These are phyloP conservation scores for Beauveria sp. DNA, from an alignment of 2,329 filamentous ascomycete species.

Conservation along the genomic window DNA sequence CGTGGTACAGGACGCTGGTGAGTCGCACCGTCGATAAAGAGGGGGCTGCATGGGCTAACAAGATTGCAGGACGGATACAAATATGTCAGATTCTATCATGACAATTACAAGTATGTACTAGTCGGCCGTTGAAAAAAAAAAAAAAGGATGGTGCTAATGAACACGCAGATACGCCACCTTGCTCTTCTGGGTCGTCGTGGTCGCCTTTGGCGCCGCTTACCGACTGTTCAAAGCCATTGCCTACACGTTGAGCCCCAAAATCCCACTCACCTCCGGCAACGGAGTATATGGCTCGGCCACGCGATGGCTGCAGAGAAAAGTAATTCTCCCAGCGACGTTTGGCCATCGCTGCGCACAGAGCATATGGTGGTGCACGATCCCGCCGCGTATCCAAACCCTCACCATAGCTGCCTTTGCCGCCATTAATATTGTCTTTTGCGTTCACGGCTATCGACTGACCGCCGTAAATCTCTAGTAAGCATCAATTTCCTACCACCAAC, in stretches of 20 bases:
- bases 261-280: background rate
- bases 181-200: slow-evolving; percentile 32
- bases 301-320: slow-evolving; percentile 25
- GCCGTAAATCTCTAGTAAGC: slow-evolving; percentile 32
- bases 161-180: slow-evolving; percentile 22
- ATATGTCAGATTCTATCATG: slow-evolving; percentile 29
- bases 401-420: slow-evolving; percentile 30
- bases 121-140: background rate
- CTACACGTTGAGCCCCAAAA: background rate
- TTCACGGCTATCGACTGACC: slow-evolving; percentile 30
- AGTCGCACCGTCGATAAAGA: background rate
- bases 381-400: slow-evolving; percentile 34
- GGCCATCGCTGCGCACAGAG: slow-evolving; percentile 35
- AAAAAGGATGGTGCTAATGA: slow-evolving; percentile 14
- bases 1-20: slow-evolving; percentile 32
- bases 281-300: background rate
- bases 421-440: slow-evolving; percentile 29
- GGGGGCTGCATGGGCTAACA: background rate
- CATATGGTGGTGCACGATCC: slow-evolving; percentile 37
- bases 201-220: slow-evolving; percentile 27
- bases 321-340: slow-evolving; percentile 35
- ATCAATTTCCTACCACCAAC: slow-evolving; percentile 4
- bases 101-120: slow-evolving; percentile 27
- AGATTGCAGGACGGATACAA: slow-evolving; percentile 23
- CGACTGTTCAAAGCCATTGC: slow-evolving; percentile 18